Evolutionary conservation across 208 protist genomes (phyloP).

Genomic region (Crithidia bombi): DNA sequence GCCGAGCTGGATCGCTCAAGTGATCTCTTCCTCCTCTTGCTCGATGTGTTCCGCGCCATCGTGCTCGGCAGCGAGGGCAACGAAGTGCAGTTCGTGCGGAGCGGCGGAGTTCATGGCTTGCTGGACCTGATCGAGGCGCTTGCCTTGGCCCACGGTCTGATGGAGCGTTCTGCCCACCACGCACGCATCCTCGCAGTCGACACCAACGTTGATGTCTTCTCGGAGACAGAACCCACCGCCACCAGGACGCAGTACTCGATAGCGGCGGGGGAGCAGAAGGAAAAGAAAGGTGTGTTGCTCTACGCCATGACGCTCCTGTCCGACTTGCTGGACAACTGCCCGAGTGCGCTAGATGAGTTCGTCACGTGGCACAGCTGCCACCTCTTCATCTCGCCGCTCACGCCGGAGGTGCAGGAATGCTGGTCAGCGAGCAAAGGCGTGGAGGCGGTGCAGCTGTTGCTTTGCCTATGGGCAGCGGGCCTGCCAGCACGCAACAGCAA

Average conservation of each 20-base stretch:
- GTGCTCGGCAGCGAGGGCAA: slow-evolving; percentile 32
- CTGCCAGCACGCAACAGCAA: slow-evolving; percentile 9
- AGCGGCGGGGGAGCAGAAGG: neutral
- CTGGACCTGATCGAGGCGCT: slow-evolving; percentile 50
- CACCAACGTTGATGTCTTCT: neutral
- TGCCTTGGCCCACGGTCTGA: slow-evolving; percentile 31
- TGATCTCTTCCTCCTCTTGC: slow-evolving; percentile 25
- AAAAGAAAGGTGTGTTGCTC: slow-evolving; percentile 27
- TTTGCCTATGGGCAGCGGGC: slow-evolving; percentile 38
- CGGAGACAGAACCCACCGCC: neutral
- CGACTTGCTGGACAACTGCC: slow-evolving; percentile 61
- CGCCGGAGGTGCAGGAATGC: slow-evolving; percentile 16
- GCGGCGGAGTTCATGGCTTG: slow-evolving; percentile 43
- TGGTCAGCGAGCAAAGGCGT: slow-evolving; percentile 9
- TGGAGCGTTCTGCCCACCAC: slow-evolving; percentile 22
- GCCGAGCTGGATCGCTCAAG: slow-evolving; percentile 11
- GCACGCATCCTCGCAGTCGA: slow-evolving; percentile 13
- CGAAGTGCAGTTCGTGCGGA: slow-evolving; percentile 27
- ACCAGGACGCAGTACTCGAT: neutral
- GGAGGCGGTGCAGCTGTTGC: slow-evolving; percentile 40
- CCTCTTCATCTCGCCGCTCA: slow-evolving; percentile 42
- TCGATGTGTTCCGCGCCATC: slow-evolving; percentile 32
- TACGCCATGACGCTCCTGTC: slow-evolving; percentile 64
- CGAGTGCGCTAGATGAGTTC: slow-evolving; percentile 53
- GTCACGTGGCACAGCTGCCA: slow-evolving; percentile 55